phyloP scores from a whole-genome alignment of 805 yeast species.

The Ogataea naganishii region DNA sequence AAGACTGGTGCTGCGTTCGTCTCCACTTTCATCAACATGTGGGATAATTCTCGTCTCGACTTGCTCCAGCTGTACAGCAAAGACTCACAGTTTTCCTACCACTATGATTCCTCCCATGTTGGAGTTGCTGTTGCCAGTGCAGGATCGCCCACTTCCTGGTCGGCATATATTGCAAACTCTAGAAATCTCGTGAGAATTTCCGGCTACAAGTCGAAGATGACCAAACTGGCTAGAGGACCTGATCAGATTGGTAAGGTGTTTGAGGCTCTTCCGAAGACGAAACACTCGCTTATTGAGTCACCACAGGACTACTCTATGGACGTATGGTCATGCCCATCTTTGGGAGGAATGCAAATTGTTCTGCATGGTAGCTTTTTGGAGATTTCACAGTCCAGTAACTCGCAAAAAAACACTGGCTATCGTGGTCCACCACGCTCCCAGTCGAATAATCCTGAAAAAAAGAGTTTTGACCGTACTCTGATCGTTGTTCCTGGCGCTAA shows the following conservation, averaged over 20 bases:
- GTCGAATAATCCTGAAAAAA: conserved; percentile 26
- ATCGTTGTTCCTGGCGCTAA: conserved; percentile 62
- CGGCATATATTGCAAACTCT: conserved; percentile 62
- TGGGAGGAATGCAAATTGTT: conserved; percentile 68
- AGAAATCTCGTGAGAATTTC: conserved; percentile 66
- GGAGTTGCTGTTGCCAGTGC: conserved; percentile 8
- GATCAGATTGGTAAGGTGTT: conserved; percentile 56
- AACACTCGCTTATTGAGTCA: conserved; percentile 55
- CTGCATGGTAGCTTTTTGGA: conserved; percentile 86
- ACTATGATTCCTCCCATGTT: conserved; percentile 57
- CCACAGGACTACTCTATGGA: conserved; percentile 73
- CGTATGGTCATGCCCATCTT: conserved; percentile 58
- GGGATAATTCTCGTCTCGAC: conserved; percentile 75
- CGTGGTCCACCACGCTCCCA: not conserved
- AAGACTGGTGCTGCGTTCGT: conserved; percentile 69
- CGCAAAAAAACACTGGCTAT: conserved; percentile 6
- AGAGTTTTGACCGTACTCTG: conserved; percentile 83
- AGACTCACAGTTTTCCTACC: conserved; percentile 77
- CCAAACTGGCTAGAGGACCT: conserved; percentile 60
- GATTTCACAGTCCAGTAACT: conserved; percentile 40
- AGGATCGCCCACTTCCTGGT: conserved; percentile 33
- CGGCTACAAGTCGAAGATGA: conserved; percentile 42
- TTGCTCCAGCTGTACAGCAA: conserved; percentile 67
- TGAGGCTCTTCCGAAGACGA: conserved; percentile 64
- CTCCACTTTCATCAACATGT: conserved; percentile 62